A percentile compares a stretch with the other conserved stretches of the same genome.
phyloP scores from a whole-genome alignment of 2,329 filamentous ascomycete genomes.

The Fonsecaea multimorphosa region DNA sequence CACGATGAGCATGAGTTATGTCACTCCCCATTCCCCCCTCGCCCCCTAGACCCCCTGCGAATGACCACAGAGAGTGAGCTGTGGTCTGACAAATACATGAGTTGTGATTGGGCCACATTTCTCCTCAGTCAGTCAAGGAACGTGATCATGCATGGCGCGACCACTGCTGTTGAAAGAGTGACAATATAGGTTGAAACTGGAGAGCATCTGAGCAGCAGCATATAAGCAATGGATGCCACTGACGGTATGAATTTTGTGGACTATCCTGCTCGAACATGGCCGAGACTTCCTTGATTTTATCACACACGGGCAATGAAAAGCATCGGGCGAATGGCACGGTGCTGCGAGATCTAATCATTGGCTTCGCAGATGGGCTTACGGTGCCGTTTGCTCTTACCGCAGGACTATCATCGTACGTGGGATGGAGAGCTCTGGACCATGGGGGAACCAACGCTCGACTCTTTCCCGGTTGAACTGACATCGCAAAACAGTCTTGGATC shows the following conservation, averaged over 20 bases:
- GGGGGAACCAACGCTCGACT: neutral
- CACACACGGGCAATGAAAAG: conserved; percentile 6
- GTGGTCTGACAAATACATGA: neutral
- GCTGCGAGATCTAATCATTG: conserved; percentile 68
- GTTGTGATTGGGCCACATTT: neutral
- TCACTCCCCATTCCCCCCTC: neutral
- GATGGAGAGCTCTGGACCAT: conserved; percentile 34
- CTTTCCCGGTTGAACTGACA: neutral
- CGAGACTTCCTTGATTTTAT: neutral
- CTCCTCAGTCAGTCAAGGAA: neutral
- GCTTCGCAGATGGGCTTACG: conserved; percentile 77
- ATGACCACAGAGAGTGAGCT: neutral
- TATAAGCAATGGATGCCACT: neutral
- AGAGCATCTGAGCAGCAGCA: neutral
- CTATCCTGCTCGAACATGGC: neutral
- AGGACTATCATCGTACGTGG: conserved; percentile 56
- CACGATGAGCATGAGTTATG: neutral
- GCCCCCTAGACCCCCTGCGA: neutral
- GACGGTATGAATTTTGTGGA: neutral
- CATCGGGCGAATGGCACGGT: conserved; percentile 1
- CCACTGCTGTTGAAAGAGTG: neutral
- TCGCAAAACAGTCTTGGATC: conserved; percentile 57
- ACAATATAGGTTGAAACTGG: neutral
- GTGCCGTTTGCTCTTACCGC: conserved; percentile 80
- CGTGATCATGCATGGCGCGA: neutral